Conservation (phyloP, 305 asterid genomes). For the Fraxinus ornus region DNA sequence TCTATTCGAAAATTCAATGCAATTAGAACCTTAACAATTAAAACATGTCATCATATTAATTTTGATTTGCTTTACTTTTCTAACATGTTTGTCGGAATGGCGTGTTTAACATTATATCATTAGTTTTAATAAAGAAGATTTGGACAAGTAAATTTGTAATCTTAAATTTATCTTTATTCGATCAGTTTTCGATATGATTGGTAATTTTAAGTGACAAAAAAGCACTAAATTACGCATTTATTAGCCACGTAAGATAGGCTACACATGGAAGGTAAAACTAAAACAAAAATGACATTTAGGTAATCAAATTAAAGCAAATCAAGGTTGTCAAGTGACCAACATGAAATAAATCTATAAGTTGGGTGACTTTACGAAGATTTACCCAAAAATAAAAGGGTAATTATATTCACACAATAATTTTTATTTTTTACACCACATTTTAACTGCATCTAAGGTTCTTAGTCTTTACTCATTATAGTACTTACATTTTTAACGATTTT, state of each 20-base stretch:
- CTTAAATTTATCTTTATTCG: neutral
- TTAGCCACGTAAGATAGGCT: neutral
- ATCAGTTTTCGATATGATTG: neutral
- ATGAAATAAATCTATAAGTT: neutral
- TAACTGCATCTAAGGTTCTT: no score
- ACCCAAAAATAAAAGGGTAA: neutral
- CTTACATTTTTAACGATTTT: no score
- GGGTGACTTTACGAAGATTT: neutral
- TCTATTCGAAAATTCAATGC: neutral
- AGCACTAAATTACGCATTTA: neutral
- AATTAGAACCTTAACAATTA: neutral
- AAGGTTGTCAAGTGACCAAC: neutral
- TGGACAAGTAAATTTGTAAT: neutral
- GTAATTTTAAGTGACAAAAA: neutral
- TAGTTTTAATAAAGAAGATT: neutral
- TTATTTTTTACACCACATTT: no score
- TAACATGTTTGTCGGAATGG: neutral
- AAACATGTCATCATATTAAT: neutral
- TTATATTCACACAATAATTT: no score
- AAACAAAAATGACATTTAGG: neutral
- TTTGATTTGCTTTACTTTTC: neutral
- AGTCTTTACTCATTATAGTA: no score
- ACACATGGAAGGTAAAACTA: neutral
- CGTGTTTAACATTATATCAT: neutral
- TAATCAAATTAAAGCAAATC: neutral